These are phyloP conservation scores for Eucalyptus dawsonii DNA, from an alignment of 345 rosid species.

Conservation along the genomic window DNA sequence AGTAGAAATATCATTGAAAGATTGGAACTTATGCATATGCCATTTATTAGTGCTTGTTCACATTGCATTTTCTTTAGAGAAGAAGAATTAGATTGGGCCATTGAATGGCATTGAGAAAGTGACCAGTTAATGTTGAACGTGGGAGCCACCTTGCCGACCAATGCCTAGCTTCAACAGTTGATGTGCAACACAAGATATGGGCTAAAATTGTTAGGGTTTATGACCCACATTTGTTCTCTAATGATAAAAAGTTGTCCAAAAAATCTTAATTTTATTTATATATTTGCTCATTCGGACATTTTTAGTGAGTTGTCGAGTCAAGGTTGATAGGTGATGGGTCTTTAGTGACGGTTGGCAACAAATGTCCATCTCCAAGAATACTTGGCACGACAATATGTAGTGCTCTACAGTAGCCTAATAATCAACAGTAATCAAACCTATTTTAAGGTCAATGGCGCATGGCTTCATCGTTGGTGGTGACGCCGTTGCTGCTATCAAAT, in stretches of 20 bases:
- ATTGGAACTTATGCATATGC: background rate
- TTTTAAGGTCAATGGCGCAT: background rate
- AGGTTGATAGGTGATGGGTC: background rate
- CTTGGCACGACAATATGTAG: background rate
- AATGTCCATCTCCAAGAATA: background rate
- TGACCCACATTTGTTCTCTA: background rate
- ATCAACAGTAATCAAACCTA: background rate
- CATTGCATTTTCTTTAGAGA: background rate
- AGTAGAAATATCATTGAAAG: background rate
- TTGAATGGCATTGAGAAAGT: background rate
- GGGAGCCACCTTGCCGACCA: background rate
- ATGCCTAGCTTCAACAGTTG: background rate
- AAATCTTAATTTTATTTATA: accelerated
- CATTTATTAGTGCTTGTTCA: background rate
- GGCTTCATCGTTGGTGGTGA: background rate
- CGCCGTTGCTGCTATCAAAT: background rate
- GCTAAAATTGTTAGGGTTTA: background rate
- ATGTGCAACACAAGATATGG: background rate
- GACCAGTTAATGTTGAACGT: background rate
- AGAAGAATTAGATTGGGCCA: background rate
- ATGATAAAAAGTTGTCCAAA: background rate
- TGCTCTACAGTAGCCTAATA: background rate
- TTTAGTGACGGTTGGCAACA: background rate
- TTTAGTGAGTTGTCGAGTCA: background rate
- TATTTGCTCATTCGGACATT: background rate